Base-by-base conservation (phyloP, 129 eudicot genomes). In the Tagetes erecta region DNA sequence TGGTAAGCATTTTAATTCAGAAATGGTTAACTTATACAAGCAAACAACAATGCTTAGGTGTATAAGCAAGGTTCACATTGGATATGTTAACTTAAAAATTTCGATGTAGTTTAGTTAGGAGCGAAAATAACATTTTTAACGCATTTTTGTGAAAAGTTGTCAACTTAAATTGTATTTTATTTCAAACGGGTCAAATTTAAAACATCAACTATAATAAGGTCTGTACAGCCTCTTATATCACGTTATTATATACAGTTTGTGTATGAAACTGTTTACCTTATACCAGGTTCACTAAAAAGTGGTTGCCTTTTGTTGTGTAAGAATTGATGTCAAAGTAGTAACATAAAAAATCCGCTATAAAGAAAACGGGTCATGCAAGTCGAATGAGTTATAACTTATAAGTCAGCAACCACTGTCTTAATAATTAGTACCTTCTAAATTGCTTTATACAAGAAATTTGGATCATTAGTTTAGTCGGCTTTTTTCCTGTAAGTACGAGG, bases 11-110 rank as follows among this genome's bases (percentile, higher is more conserved):
- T 52, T 13, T 53, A 53, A 4, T 53, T 20, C 8, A 53, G 35
- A 53, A 53, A 20, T 14, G 14, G 34, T 58, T 53, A 20, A 53
- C 35, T 3, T 58, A 31, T 5, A 31, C 64, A 33, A 33, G 64
- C 64, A 58, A 58, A 58, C 64, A 58, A 58, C 39, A 57, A 57
- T 27, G 64, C 34, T 57, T 64, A 20, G 39, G 45, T 14, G 68
- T 63, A 60, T 8, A 9, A 44, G 49, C 49, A 60, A 9, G n/a
- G 8, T 34, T 60, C 33, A 35, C 39, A 60, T 60, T 41, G 8
- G 11, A 10, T 44, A 44, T 44, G 2, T 42, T 44, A 44, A 44
- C 9, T 7, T 44, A 44, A 10, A 44, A 44, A 44, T 44, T 44
- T 44, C 9, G 11, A 44, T 44, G 49, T 44, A 44, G 49, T 50